phyloP scores from a whole-genome alignment of 139 green algal genomes.

The Volvox africanus region DNA sequence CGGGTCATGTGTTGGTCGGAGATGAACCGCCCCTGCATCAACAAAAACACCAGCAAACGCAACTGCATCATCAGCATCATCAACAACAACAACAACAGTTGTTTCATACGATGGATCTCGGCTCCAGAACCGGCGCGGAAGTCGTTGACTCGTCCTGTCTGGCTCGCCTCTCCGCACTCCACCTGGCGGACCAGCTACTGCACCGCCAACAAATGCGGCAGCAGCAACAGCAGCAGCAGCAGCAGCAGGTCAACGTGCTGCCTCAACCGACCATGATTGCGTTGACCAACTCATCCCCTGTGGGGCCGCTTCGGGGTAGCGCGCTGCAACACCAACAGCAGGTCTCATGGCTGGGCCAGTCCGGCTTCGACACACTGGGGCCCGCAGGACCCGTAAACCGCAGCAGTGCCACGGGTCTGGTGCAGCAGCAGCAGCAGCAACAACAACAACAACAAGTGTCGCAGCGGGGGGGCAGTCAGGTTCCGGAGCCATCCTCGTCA shows the following conservation, averaged over 20 bases:
- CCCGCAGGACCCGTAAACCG: too few relatives aligned
- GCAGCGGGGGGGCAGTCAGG: too few relatives aligned
- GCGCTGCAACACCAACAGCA: neutral
- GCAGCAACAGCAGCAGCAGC: neutral
- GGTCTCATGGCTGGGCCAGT: too few relatives aligned
- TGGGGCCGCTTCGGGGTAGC: neutral
- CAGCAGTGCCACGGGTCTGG: too few relatives aligned
- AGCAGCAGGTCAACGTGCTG: neutral
- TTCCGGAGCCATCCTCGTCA: neutral
- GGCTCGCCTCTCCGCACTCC: constrained; percentile 12
- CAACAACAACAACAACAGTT: neutral
- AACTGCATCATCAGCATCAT: neutral
- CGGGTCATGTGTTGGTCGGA: neutral
- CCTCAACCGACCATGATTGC: neutral
- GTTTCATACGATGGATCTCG: neutral
- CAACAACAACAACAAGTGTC: too few relatives aligned
- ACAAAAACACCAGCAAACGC: neutral
- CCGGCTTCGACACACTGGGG: too few relatives aligned
- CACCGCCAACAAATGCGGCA: neutral
- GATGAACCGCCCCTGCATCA: neutral
- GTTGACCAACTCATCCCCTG: neutral
- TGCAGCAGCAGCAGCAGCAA: neutral
- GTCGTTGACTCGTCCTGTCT: constrained; percentile 30
- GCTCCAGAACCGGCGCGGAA: neutral
- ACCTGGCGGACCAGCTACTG: constrained; percentile 30